These are phyloP conservation scores for Lizonia empirigonia DNA, from an alignment of 2,329 filamentous ascomycete genomes.

Conservation along the genomic window DNA sequence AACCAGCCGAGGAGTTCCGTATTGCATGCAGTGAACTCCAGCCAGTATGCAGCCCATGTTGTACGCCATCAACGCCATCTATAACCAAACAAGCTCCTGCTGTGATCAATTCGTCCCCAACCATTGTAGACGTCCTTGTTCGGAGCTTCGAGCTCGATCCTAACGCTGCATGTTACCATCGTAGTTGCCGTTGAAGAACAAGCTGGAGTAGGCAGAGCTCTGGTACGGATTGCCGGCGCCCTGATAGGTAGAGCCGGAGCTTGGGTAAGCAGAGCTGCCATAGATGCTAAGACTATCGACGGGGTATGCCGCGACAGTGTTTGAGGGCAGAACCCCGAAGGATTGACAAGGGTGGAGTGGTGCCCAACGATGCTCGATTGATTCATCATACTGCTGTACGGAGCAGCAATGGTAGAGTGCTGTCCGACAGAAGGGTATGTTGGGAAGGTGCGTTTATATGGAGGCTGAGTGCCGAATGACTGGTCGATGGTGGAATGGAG, in stretches of 20 bases:
- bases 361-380: conserved; percentile 6
- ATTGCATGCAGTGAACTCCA: conserved; percentile 4
- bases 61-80: conserved; percentile 6
- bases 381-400: conserved; percentile 16
- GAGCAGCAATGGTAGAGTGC: neutral
- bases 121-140: neutral
- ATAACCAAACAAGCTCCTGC: neutral
- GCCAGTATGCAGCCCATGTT: conserved; percentile 2
- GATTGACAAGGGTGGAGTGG: conserved; percentile 3
- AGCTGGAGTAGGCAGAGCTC: neutral
- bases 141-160: neutral
- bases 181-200: conserved; percentile 7
- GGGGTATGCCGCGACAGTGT: conserved; percentile 1
- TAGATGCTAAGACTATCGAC: conserved; percentile 4
- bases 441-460: conserved; percentile 12
- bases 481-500: conserved; percentile 9
- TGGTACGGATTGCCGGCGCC: neutral
- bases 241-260: conserved; percentile 2
- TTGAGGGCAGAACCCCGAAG: conserved; percentile 7
- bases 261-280: conserved; percentile 5
- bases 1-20: neutral
- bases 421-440: conserved; percentile 10
- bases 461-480: conserved; percentile 5
- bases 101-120: neutral
- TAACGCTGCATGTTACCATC: conserved; percentile 12